phyloP scores from a whole-genome alignment of 1,284 basidiomycete genomes.

The Heliocybe sulcata region DNA sequence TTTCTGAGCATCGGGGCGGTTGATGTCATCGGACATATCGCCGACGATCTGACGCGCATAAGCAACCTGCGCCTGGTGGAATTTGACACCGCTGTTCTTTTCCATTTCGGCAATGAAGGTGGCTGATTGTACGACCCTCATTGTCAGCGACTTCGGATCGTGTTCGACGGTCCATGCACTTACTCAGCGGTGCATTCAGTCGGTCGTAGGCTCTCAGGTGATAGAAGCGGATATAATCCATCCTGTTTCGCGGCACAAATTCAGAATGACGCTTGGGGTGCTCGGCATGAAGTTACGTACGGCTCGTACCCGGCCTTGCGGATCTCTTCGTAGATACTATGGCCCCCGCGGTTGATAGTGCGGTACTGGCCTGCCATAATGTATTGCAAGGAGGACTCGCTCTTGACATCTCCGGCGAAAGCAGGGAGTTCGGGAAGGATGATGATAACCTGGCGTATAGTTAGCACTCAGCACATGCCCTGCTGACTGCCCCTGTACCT shows the following conservation, averaged over 20 bases:
- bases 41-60: constrained; percentile 80
- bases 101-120: constrained; percentile 68
- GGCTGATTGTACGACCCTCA: constrained; percentile 19
- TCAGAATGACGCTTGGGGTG: background rate
- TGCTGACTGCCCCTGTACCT: constrained; percentile 32
- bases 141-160: background rate
- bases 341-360: constrained; percentile 83
- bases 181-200: constrained; percentile 75
- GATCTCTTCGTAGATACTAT: constrained; percentile 81
- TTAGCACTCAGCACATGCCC: background rate
- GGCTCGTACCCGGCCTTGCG: constrained; percentile 78
- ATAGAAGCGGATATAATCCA: constrained; percentile 82
- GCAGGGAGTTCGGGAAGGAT: constrained; percentile 81
- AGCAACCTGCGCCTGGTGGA: constrained; percentile 83
- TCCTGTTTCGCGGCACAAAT: constrained; percentile 28
- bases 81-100: constrained; percentile 67
- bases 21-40: constrained; percentile 28
- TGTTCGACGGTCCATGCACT: constrained; percentile 14
- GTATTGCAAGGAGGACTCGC: constrained; percentile 60
- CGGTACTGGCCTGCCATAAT: constrained; percentile 83
- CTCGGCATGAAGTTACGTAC: constrained; percentile 31
- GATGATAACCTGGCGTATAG: constrained; percentile 55
- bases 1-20: constrained; percentile 26
- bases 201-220: constrained; percentile 88
- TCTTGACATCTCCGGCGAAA: constrained; percentile 78